phyloP scores from a whole-genome alignment of 768 basidiomycete genomes.

The Hericium alpestre region DNA sequence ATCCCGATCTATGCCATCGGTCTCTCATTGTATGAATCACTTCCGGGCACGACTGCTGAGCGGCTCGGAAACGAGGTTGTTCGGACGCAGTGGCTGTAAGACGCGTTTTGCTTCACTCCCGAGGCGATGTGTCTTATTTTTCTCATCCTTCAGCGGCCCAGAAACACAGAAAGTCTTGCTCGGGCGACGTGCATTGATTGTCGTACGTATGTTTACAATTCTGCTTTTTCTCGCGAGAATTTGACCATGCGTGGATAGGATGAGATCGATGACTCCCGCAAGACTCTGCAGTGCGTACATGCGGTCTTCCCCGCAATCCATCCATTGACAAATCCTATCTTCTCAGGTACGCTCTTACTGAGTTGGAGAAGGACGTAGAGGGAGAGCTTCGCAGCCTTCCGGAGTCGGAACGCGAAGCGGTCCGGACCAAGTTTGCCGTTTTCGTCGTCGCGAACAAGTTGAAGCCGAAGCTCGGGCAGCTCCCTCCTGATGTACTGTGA shows the following conservation, averaged over 20 bases:
- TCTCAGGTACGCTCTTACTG: slow-evolving; percentile 75
- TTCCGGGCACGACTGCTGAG: slow-evolving; percentile 64
- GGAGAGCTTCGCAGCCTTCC: slow-evolving; percentile 51
- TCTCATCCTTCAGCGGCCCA: slow-evolving; percentile 31
- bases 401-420: slow-evolving; percentile 61
- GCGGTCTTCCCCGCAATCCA: background rate
- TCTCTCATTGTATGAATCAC: slow-evolving; percentile 85
- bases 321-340: background rate
- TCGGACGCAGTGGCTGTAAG: slow-evolving; percentile 94
- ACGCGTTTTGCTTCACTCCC: background rate
- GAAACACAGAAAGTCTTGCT: slow-evolving; percentile 60
- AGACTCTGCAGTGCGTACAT: slow-evolving; percentile 68
- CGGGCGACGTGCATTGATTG: slow-evolving; percentile 73
- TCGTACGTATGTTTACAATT: slow-evolving; percentile 39
- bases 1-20: slow-evolving; percentile 96
- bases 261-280: slow-evolving; percentile 81
- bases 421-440: slow-evolving; percentile 71
- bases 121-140: background rate
- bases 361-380: slow-evolving; percentile 85
- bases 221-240: slow-evolving; percentile 10
- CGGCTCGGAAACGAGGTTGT: slow-evolving; percentile 78
- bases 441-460: slow-evolving; percentile 95
- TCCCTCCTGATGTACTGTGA: slow-evolving; percentile 60
- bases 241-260: slow-evolving; percentile 36
- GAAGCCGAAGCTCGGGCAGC: slow-evolving; percentile 70